Conservation (phyloP, 1,139 yeast genomes). For the Protomyces arabidopsidicola region DNA sequence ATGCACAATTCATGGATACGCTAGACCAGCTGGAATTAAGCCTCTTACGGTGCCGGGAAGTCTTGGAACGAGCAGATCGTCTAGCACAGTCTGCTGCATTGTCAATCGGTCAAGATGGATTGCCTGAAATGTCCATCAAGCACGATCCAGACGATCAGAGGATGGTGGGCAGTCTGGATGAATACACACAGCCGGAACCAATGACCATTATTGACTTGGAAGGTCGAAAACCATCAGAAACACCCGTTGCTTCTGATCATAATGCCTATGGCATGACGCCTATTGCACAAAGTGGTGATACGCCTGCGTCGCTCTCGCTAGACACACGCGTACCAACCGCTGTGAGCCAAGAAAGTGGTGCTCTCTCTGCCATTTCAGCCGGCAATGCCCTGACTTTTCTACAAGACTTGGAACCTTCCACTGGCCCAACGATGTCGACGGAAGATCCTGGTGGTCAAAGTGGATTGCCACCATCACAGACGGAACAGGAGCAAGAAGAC, state of each 20-base stretch:
- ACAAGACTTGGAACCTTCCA: neutral
- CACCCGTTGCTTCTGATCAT: neutral
- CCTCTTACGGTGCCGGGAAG: conserved; percentile 10
- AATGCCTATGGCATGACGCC: neutral
- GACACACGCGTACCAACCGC: neutral
- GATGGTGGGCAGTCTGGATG: too few species aligned
- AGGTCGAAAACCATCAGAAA: neutral
- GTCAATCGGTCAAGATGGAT: neutral
- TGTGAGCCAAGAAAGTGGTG: neutral
- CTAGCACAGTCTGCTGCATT: neutral
- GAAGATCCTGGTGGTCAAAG: neutral
- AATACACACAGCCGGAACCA: neutral
- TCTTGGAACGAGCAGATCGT: conserved; percentile 6
- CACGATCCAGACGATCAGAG: neutral
- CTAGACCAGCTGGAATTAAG: conserved; percentile 22
- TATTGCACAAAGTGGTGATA: neutral
- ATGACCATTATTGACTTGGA: neutral
- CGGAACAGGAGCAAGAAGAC: neutral
- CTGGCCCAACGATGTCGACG: neutral
- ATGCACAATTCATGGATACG: conserved; percentile 5
- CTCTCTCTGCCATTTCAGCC: neutral
- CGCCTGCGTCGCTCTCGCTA: neutral
- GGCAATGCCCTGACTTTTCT: neutral
- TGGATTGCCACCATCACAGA: too few species aligned
- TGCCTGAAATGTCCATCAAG: neutral